phyloP scores from a whole-genome alignment of 345 rosid genomes.

The Leavenworthia alabamica region DNA sequence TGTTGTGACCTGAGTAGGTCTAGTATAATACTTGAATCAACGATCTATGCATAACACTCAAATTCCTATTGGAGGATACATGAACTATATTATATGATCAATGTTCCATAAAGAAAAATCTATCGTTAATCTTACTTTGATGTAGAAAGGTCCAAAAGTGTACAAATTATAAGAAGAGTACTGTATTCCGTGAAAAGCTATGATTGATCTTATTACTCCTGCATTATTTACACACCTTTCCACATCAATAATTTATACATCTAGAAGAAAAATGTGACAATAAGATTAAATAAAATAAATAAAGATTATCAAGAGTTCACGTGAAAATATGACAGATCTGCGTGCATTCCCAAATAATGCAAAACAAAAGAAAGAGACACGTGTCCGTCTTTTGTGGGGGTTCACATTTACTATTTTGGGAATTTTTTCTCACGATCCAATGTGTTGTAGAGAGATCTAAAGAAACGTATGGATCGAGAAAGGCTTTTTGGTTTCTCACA shows the following conservation, averaged over 20 bases:
- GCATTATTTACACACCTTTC: background rate
- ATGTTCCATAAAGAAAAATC: background rate
- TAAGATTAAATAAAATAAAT: background rate
- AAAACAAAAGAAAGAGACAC: background rate
- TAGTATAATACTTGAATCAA: background rate
- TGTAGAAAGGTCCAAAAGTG: background rate
- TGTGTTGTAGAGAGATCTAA: constrained; percentile 15
- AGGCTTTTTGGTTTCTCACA: background rate
- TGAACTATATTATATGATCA: background rate
- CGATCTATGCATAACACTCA: background rate
- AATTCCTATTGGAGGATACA: background rate
- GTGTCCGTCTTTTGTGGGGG: constrained; percentile 12
- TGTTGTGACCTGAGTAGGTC: background rate
- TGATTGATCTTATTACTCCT: background rate
- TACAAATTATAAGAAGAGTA: background rate
- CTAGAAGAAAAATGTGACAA: background rate
- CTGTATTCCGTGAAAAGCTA: background rate
- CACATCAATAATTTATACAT: background rate
- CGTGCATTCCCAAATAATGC: constrained; percentile 22
- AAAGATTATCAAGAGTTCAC: constrained; percentile 14
- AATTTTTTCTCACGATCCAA: constrained; percentile 10
- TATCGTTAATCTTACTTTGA: background rate
- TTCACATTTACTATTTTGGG: constrained; percentile 17
- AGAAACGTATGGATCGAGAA: constrained; percentile 10
- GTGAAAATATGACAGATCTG: constrained; percentile 11